phyloP scores from a whole-genome alignment of 257 asterid species.

The Solanum lycopersicoides region DNA sequence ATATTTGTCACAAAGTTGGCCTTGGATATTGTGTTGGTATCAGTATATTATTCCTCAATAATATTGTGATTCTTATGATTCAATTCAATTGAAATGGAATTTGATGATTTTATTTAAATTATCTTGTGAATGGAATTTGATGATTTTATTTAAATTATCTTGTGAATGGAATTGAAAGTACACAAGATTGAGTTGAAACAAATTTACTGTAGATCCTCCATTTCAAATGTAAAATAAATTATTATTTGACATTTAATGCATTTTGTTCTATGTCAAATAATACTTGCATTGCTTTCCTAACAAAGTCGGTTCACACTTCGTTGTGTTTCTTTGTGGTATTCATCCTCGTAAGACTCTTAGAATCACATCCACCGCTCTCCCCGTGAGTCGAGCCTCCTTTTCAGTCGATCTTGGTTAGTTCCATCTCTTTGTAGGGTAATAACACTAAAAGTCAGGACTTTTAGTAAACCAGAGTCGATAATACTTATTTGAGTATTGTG shows the following conservation, averaged over 20 bases:
- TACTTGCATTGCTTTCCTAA: too few relatives aligned
- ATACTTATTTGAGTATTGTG: background rate
- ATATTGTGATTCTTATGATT: background rate
- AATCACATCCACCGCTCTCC: too few relatives aligned
- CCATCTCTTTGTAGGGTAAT: background rate
- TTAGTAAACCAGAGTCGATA: background rate
- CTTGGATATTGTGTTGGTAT: background rate
- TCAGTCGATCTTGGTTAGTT: background rate
- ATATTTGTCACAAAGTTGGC: background rate
- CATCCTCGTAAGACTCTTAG: too few relatives aligned
- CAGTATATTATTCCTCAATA: background rate
- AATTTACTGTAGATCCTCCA: background rate
- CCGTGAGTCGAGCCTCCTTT: background rate
- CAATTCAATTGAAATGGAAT: too few relatives aligned
- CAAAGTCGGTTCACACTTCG: too few relatives aligned
- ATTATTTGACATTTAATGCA: background rate
- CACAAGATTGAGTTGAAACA: background rate
- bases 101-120: background rate
- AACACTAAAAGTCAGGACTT: background rate
- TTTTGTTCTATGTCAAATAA: background rate
- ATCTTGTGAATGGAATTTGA: background rate
- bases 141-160: background rate
- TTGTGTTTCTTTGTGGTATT: too few relatives aligned
- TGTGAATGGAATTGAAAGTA: background rate
- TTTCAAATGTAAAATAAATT: background rate